Conservation (phyloP, 2,329 filamentous ascomycete species). For the Talaromyces amestolkiae region DNA sequence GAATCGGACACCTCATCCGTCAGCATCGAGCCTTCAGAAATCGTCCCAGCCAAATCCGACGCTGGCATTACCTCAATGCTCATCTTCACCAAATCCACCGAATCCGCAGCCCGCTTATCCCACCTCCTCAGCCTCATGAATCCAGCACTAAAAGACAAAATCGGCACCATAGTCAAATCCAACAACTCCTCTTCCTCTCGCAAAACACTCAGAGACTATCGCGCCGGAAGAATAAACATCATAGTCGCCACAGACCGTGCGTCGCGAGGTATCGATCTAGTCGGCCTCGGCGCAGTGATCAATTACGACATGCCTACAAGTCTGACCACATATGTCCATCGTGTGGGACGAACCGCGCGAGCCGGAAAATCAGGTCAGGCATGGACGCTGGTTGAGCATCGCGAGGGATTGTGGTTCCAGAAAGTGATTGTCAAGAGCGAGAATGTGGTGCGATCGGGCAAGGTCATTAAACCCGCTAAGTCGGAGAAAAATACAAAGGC, state of each 20-base stretch:
- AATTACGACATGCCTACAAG: conserved; percentile 90
- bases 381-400: conserved; percentile 81
- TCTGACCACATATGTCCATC: conserved; percentile 81
- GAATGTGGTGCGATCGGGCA: conserved; percentile 32
- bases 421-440: conserved; percentile 65
- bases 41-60: conserved; percentile 37
- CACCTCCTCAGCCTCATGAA: conserved; percentile 70
- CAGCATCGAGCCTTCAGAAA: conserved; percentile 11
- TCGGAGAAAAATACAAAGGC: conserved; percentile 25
- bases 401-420: conserved; percentile 90
- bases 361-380: conserved; percentile 73
- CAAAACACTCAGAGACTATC: conserved; percentile 66
- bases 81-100: conserved; percentile 88
- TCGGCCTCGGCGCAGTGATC: conserved; percentile 75
- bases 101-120: conserved; percentile 80
- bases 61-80: conserved; percentile 52
- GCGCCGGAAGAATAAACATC: conserved; percentile 62
- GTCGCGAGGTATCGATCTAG: conserved; percentile 82
- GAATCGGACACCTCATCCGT: conserved; percentile 25
- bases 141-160: conserved; percentile 54
- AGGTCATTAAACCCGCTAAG: conserved; percentile 33
- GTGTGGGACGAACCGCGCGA: conserved; percentile 85
- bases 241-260: conserved; percentile 92
- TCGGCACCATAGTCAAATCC: conserved; percentile 74
- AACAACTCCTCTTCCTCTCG: conserved; percentile 69